phyloP scores from a whole-genome alignment of 768 basidiomycete species.

The Cytidiella melzeri region DNA sequence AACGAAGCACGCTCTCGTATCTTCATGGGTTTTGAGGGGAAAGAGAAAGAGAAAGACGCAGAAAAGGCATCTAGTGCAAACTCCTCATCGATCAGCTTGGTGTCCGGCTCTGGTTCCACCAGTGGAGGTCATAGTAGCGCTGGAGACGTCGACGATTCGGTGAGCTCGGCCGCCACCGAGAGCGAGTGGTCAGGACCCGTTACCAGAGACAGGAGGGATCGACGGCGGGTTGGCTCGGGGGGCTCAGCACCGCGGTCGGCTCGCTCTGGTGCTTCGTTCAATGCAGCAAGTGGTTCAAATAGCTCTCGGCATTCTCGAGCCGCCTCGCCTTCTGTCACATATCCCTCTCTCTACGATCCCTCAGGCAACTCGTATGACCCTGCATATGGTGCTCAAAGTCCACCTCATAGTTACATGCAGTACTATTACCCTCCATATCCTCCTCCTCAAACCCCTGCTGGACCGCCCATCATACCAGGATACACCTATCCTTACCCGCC shows the following conservation, averaged over 20 bases:
- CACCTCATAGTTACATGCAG: slow-evolving; percentile 21
- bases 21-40: slow-evolving; percentile 69
- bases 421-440: slow-evolving; percentile 28
- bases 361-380: slow-evolving; percentile 20
- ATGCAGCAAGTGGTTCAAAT: slow-evolving; percentile 38
- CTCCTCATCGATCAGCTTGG: slow-evolving; percentile 67
- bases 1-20: slow-evolving; percentile 82
- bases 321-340: slow-evolving; percentile 72
- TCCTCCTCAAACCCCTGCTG: slow-evolving; percentile 26
- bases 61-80: slow-evolving; percentile 43
- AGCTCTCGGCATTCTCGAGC: slow-evolving; percentile 71
- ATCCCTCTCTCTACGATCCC: slow-evolving; percentile 68
- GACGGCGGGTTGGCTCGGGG: slow-evolving; percentile 41
- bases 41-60: slow-evolving; percentile 59
- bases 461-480: slow-evolving; percentile 34
- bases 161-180: slow-evolving; percentile 70
- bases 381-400: slow-evolving; percentile 20
- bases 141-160: slow-evolving; percentile 62
- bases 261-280: slow-evolving; percentile 43
- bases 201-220: slow-evolving; percentile 51
- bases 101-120: slow-evolving; percentile 60
- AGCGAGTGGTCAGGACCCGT: slow-evolving; percentile 72
- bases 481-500: slow-evolving; percentile 47
- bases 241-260: slow-evolving; percentile 50
- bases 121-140: slow-evolving; percentile 50